Conservation (phyloP, 2,329 filamentous ascomycete species). For the Ceratocystis variospora region DNA sequence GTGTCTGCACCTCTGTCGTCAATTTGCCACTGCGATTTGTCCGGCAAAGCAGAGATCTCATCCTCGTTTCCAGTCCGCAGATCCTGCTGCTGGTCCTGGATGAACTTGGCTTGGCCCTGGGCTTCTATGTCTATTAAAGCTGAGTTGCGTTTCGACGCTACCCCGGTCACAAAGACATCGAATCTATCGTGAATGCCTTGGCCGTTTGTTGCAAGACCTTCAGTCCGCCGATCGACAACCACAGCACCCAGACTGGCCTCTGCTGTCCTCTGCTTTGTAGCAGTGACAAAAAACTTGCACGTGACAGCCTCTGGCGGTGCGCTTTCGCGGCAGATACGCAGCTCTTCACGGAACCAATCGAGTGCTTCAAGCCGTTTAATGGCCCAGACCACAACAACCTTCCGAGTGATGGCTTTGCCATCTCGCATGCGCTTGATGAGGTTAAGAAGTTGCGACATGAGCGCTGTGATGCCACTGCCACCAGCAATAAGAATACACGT, state of each 20-base stretch:
- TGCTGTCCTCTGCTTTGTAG: slow-evolving; percentile 38
- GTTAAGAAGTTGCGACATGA: slow-evolving; percentile 80
- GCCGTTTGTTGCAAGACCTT: slow-evolving; percentile 45
- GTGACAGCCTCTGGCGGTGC: slow-evolving; percentile 79
- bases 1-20: neutral
- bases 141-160: slow-evolving; percentile 76
- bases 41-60: slow-evolving; percentile 66
- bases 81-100: slow-evolving; percentile 63
- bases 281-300: slow-evolving; percentile 90
- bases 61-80: slow-evolving; percentile 74
- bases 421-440: slow-evolving; percentile 95
- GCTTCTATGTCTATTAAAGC: slow-evolving; percentile 71
- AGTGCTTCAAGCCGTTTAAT: slow-evolving; percentile 82
- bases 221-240: slow-evolving; percentile 22
- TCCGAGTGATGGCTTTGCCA: slow-evolving; percentile 82
- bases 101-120: slow-evolving; percentile 61
- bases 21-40: slow-evolving; percentile 29
- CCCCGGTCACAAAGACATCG: slow-evolving; percentile 74
- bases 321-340: slow-evolving; percentile 78
- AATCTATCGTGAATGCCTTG: slow-evolving; percentile 72
- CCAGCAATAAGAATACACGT: slow-evolving; percentile 87
- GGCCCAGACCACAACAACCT: slow-evolving; percentile 86
- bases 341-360: slow-evolving; percentile 95
- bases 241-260: slow-evolving; percentile 23
- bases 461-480: slow-evolving; percentile 84